Evolutionary conservation across 257 asterid genomes (phyloP), one percentile per base, ranked within the genome.

Genomic region (Nicotiana tabacum): DNA sequence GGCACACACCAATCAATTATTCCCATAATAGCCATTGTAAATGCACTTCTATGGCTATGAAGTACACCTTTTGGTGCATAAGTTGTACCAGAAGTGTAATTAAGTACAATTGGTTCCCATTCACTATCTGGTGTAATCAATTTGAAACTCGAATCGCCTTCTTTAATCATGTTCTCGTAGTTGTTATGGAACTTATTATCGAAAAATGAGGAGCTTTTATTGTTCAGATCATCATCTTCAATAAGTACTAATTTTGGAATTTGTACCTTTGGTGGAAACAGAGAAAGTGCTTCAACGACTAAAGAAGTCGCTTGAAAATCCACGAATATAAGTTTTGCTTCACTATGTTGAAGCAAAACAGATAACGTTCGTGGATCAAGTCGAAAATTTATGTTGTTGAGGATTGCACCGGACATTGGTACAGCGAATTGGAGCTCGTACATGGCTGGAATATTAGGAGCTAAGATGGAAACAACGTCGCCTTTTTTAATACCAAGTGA

Each of bases 351-450:
- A 6, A 92, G 90, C 9, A 89, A 15, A 5, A 82, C 77, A 4
- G 90, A 88, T 67, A 92, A 78, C 1, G 85, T 84, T 6, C 78
- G 57, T 7, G 93, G 84, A 80, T 92, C 94, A 2, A 91, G 91
- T 11, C 89, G 90, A 70, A 90, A 89, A 68, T 92, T 92, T n/a
- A 92, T 32, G 1, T 87, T 85, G 61, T 91, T 90, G 9, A 92
- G 88, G 24, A 91, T 46, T 0, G 92, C 92, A 0, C 91, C 94
- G 15, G 93, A 82, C 97, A 91, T 91, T 6, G 95, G 95, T 4
- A 90, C 88, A 0, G 93, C 91, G 43, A 91, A 92, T n/a, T 92
- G 95, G 67, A 91, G 92, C 90, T 92, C 97, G 48, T 81, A 87
- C 89, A 92, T 91, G 77, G 94, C 93, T 24, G 93, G 97, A 18